Base-by-base conservation (phyloP, 2,329 filamentous ascomycete species). In the Trichoderma guizhouense region DNA sequence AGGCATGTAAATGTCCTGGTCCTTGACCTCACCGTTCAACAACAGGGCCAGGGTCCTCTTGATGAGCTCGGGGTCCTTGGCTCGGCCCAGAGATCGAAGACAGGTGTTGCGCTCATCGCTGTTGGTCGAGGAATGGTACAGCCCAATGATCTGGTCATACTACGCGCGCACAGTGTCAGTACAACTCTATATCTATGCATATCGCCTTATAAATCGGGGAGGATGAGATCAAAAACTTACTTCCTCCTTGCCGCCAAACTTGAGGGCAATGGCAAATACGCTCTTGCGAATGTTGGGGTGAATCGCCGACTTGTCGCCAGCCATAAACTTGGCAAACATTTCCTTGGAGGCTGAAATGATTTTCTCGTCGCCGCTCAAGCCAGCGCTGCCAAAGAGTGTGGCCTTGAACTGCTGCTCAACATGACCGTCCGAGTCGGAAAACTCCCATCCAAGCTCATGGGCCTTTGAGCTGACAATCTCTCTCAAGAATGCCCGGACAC, bases 401-500 rank as follows among this genome's bases (percentile, higher is more conserved):
- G 90, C 91, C 86, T 98, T 98, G 87, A 97, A 97, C 80, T 98
- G 95, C 81, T 97, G 94, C 80, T 95, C 87, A 75, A 98, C 91
- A 79, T 98, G 95, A 64, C 92, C 93, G 77, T 98, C 95, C 4
- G 87, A 87, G 30, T 95, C 92, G 32, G 89, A 91, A 82, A 98
- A 97, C 15, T 89, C 84, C 95, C 95, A 98, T 72, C 95, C 95
- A 58, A 97, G 83, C 79, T 94, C 89, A 80, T 98, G 95, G 0
- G 95, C 92, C 82, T 94, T 95, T 76, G 88, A 85, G 78, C 90
- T 91, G 72, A 93, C 88, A 26, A 98, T 87, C 12, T 93, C 89
- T 74, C 91, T 88, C 80, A 97, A 91, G 86, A 98, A 97, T 15
- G 89, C 87, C 83, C 95, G 93, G 57, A 98, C 86, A 6, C 92